Evolutionary conservation across 192 early-diverging fungal genomes (phyloP).

Genomic region (Mortierella alpina): DNA sequence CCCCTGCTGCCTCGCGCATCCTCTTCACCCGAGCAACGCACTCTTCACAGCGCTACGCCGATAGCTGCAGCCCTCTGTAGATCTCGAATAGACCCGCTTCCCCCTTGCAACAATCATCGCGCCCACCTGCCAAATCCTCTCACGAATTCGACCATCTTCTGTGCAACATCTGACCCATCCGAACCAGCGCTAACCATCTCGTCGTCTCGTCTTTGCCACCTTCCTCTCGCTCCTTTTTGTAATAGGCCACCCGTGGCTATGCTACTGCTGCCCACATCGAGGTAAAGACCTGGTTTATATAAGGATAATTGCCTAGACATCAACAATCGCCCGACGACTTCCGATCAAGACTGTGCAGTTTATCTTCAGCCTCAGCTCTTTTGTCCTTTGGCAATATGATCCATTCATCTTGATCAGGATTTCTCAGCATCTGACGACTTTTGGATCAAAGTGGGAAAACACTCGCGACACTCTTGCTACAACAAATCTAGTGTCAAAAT

Average conservation of each 20-base stretch:
- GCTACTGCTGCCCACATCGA: constrained; percentile 32
- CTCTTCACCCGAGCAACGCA: background rate
- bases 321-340: background rate
- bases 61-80: background rate
- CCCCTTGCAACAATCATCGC: background rate
- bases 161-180: background rate
- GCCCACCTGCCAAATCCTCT: background rate
- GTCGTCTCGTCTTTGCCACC: background rate
- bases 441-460: too few species aligned
- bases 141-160: background rate
- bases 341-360: background rate
- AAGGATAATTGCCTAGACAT: constrained; percentile 11
- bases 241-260: constrained; percentile 48
- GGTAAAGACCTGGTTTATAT: constrained; percentile 6
- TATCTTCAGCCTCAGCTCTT: too few species aligned
- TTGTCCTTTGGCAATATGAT: too few species aligned
- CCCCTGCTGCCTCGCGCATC: background rate
- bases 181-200: background rate
- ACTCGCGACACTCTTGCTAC: too few species aligned
- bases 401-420: too few species aligned
- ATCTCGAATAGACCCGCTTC: background rate
- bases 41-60: background rate
- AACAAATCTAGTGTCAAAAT: background rate
- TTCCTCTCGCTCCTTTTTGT: background rate
- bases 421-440: too few species aligned